Conservation (phyloP, 2,329 filamentous ascomycete species). For the Acrocalymma vagum region DNA sequence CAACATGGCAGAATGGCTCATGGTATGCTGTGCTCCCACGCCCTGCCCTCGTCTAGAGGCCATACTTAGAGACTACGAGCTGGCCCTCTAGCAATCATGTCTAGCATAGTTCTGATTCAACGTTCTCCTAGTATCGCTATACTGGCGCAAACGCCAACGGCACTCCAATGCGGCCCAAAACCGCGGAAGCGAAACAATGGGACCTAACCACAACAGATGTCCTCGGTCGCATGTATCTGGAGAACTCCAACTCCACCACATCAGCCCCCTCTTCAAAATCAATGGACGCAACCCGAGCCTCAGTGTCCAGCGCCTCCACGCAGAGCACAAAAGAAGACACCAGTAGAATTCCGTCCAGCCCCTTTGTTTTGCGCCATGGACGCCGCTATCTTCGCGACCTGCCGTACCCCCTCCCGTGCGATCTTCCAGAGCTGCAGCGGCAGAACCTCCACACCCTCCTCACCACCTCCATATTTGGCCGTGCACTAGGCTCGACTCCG, state of each 20-base stretch:
- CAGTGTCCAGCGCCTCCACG: constrained; percentile 48
- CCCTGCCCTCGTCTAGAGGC: constrained; percentile 7
- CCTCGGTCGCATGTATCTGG: constrained; percentile 45
- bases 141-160: constrained; percentile 34
- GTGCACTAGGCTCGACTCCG: constrained; percentile 76
- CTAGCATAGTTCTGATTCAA: constrained; percentile 13
- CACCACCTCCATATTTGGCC: constrained; percentile 81
- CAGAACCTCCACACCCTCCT: constrained; percentile 86
- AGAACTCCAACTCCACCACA: constrained; percentile 25
- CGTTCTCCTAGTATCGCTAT: constrained; percentile 44
- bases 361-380: constrained; percentile 76
- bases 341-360: constrained; percentile 33
- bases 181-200: constrained; percentile 47
- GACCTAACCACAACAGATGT: constrained; percentile 43
- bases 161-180: constrained; percentile 37
- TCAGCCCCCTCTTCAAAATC: constrained; percentile 24
- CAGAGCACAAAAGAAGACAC: constrained; percentile 40
- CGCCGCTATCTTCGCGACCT: constrained; percentile 84
- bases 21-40: constrained; percentile 35
- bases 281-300: constrained; percentile 49
- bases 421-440: constrained; percentile 85
- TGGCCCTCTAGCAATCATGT: constrained; percentile 1
- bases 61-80: constrained; percentile 19
- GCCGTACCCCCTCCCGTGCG: constrained; percentile 86
- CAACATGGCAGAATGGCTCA: constrained; percentile 47